Evolutionary conservation across 176 grass and related monocot genomes (phyloP).

Genomic region (Triticum aestivum): DNA sequence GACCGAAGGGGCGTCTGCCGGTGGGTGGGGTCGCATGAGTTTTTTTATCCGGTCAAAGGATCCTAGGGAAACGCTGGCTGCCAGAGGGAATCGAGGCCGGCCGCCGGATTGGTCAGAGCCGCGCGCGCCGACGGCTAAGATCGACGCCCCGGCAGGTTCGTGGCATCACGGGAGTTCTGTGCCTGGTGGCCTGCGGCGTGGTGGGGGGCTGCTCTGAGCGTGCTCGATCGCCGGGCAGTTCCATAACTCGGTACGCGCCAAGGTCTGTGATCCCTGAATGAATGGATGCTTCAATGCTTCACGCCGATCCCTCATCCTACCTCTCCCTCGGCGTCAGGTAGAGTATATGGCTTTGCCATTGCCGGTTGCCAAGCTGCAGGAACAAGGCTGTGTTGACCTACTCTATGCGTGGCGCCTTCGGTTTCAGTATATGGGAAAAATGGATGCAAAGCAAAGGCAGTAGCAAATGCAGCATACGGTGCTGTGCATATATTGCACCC

Average conservation of each 20-base stretch:
- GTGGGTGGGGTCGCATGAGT: neutral
- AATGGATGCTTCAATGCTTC: neutral
- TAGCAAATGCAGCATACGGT: neutral
- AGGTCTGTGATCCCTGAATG: neutral
- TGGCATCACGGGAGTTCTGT: conserved; percentile 19
- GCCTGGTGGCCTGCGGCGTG: neutral
- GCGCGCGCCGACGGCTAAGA: neutral
- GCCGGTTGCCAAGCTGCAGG: neutral
- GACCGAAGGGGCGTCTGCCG: neutral
- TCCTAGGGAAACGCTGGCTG: conserved; percentile 25
- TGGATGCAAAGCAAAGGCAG: too few relatives aligned
- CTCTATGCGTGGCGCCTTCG: neutral
- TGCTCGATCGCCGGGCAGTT: conserved; percentile 14
- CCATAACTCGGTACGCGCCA: conserved; percentile 25
- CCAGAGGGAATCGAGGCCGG: conserved; percentile 28
- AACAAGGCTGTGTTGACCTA: neutral
- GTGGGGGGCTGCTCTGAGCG: neutral
- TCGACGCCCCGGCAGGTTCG: neutral
- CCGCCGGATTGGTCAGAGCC: conserved; percentile 26
- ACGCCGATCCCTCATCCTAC: neutral
- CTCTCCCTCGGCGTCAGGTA: neutral
- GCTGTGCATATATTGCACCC: neutral
- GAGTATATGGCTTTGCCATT: neutral
- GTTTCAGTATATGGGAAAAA: neutral
- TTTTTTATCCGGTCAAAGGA: conserved; percentile 30